Evolutionary conservation across 306 rosid genomes (phyloP), one percentile per base, ranked within the genome.

Genomic region (Vigna nakashimae): DNA sequence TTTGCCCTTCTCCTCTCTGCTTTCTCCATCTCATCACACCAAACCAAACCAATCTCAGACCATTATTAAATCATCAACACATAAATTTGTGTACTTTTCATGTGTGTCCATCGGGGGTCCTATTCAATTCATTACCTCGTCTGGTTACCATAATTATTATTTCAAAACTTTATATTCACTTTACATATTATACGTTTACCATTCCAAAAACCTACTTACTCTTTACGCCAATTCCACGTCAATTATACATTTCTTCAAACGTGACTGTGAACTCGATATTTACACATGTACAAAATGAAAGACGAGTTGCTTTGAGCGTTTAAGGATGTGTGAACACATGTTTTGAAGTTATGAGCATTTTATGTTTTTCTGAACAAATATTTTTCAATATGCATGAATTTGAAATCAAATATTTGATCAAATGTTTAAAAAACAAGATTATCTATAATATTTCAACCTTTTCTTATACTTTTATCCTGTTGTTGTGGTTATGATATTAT

Each of bases 21-120:
- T 77, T 62, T 67, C 76, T 72, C 76, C 77, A 56, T 73, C 56
- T 73, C 83, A 73, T 72, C 74, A 58, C 87, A 76, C 55, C 63
- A 16, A 49, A 65, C 53, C 58, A 59, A 48, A 65, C 53, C 58
- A 59, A 48, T 56, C 30, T 38, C 45, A 18, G 28, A 18, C 58
- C 67, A 69, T 52, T 69, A 36, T 76, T 77, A 71, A 57, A 42
- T 65, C 46, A 80, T 43, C 57, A 60, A 60, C 49, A 71, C 13
- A 46, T 59, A 5, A 45, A 77, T 20, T 20, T 78, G 13, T 52
- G 49, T 52, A 52, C 74, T 68, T 68, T 62, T 69, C 58, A 53
- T 58, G 4, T 46, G 81, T 81, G 60, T 67, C 75, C 69, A 65
- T 80, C 76, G 4, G 14, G 28, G 69, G 69, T 6, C 65, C 74